Percentiles rank a stretch among this genome's conserved stretches.
phyloP scores from a whole-genome alignment of 306 rosid genomes.

The Begonia masoniana region DNA sequence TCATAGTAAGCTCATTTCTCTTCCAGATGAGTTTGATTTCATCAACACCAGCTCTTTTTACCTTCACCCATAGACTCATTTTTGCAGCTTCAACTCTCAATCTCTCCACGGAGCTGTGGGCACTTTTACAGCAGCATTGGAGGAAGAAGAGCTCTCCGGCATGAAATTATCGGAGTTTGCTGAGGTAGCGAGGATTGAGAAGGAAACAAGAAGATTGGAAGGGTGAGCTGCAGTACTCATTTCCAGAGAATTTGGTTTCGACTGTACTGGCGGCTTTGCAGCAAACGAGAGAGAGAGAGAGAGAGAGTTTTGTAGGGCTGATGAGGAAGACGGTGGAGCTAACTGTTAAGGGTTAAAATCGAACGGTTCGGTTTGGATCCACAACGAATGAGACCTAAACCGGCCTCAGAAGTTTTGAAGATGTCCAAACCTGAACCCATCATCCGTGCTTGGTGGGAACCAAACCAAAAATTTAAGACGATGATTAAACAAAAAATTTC shows the following conservation, averaged over 20 bases:
- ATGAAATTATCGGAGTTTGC: background rate
- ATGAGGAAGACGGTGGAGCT: too few relatives aligned
- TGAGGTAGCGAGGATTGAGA: slow-evolving; percentile 13
- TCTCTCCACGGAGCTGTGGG: slow-evolving; percentile 63
- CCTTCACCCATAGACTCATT: slow-evolving; percentile 70
- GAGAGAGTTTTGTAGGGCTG: too few relatives aligned
- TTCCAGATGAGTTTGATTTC: slow-evolving; percentile 43
- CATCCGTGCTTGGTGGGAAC: too few relatives aligned
- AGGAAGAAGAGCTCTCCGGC: slow-evolving; percentile 10
- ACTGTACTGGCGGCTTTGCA: background rate
- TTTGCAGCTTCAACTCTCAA: slow-evolving; percentile 48
- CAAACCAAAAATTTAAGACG: too few relatives aligned
- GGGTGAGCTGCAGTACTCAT: slow-evolving; percentile 10
- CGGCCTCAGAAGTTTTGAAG: too few relatives aligned
- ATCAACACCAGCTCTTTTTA: slow-evolving; percentile 72
- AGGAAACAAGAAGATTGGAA: slow-evolving; percentile 9
- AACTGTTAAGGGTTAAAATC: too few relatives aligned
- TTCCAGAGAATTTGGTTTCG: slow-evolving; percentile 14
- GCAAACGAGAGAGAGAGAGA: background rate
- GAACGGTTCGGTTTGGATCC: too few relatives aligned
- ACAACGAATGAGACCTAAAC: too few relatives aligned
- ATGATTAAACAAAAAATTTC: too few relatives aligned
- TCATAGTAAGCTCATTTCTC: slow-evolving; percentile 64
- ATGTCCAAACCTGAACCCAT: too few relatives aligned
- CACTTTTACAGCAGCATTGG: slow-evolving; percentile 25